Base-by-base conservation (phyloP, 1,284 basidiomycete genomes). In the Malassezia dermatis region DNA sequence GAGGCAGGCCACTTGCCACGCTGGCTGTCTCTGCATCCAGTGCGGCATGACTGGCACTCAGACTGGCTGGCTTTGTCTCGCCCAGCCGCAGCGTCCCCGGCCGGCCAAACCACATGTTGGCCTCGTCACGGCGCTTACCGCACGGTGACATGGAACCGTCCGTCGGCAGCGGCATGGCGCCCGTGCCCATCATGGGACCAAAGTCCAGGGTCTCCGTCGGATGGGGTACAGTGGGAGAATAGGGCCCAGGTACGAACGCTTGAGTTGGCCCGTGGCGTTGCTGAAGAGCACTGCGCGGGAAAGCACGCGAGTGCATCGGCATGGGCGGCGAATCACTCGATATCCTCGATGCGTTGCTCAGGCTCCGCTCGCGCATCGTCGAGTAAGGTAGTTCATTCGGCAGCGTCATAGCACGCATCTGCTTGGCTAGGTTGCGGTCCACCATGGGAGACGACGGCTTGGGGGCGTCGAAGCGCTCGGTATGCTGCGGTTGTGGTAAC, bases 381-480 rank as follows among this genome's bases (percentile, higher is more conserved):
- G 32, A 24, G 30, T 26, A 23, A 6, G 46, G 30, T 34, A 48
- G n/a, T 12, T 48, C 46, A 7, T 17, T 27, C 1, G 54, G 54
- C 11, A 56, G 37, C 7, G 54, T 56, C 48, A 56, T 46, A 17
- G 54, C 28, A 7, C 54, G 54, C 54, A 56, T 40, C n/a, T 39
- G 42, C 4, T 44, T 24, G 15, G 54, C 21, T 3, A 56, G 42
- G 19, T 21, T 35, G 13, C 21, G 48, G 17, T 56, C 48, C 8
- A 39, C 19, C 10, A 40, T 32, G 1, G 30, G n/a, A 19, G 52
- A 37, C 10, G 52, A 41, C 7, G 17, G n/a, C 35, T 15, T 13
- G 21, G 28, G 4, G 26, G 30, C 30, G 30, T 35, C 44, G 19
- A 53, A 23, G 10, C 23, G 32, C 12, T 50, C 37, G 3, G 46